phyloP scores from a whole-genome alignment of 1,139 yeast species.

The Magnusiomyces suaveolens region DNA sequence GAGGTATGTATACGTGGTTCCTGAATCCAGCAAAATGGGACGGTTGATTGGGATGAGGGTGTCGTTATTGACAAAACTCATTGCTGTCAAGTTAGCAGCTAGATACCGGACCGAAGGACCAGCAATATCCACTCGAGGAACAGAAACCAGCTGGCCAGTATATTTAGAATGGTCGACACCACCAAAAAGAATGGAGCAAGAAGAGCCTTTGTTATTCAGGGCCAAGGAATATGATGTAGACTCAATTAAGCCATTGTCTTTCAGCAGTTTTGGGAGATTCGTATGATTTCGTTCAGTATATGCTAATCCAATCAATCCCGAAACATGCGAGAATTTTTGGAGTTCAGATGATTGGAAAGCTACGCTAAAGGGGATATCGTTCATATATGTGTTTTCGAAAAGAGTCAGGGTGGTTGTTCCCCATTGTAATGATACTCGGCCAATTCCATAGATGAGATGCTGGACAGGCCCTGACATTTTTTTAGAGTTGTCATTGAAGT shows the following conservation, averaged over 20 bases:
- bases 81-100: conserved; percentile 6
- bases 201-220: conserved; percentile 22
- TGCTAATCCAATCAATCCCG: conserved; percentile 2
- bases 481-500: not conserved
- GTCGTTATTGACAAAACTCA: not conserved
- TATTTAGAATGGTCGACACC: conserved; percentile 47
- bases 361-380: not conserved
- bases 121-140: conserved; percentile 20
- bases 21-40: conserved; percentile 8
- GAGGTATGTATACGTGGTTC: conserved; percentile 12
- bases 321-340: not conserved
- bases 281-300: not conserved
- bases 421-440: not conserved
- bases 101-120: not conserved
- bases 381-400: not conserved
- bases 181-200: conserved; percentile 44
- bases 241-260: not conserved
- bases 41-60: not conserved
- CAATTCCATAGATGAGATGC: not conserved
- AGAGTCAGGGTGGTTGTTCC: not conserved
- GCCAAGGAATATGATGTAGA: not conserved
- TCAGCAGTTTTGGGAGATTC: not conserved
- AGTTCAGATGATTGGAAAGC: not conserved
- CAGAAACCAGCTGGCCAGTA: conserved; percentile 35
- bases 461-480: not conserved